These are phyloP conservation scores for Metahyphopichia silvanorum DNA, from an alignment of 805 yeast genomes.

Conservation along the genomic window DNA sequence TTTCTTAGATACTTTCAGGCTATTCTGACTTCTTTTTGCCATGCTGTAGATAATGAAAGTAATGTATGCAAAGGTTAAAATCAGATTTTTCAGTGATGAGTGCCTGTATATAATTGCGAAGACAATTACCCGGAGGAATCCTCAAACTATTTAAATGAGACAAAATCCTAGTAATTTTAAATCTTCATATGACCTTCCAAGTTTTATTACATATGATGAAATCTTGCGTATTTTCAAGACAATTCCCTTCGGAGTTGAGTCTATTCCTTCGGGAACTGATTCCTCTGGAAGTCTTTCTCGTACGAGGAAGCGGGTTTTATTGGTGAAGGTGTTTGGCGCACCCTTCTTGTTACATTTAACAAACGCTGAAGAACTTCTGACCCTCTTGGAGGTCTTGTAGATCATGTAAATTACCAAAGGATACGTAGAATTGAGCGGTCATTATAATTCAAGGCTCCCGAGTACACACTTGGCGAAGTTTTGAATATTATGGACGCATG, in stretches of 20 bases:
- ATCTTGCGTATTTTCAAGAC: conserved; percentile 51
- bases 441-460: too few species aligned
- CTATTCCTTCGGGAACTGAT: conserved; percentile 17
- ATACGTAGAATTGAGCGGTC: too few species aligned
- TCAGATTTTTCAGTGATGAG: conserved; percentile 7
- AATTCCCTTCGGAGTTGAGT: conserved; percentile 44
- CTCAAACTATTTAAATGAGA: conserved; percentile 17
- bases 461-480: too few species aligned
- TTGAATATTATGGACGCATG: too few species aligned
- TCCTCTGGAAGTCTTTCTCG: conserved; percentile 33
- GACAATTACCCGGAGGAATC: too few species aligned
- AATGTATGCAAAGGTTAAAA: background rate
- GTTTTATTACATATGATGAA: conserved; percentile 62
- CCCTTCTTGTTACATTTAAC: conserved; percentile 44
- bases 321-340: conserved; percentile 53
- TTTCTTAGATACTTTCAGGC: too few species aligned
- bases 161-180: conserved; percentile 10
- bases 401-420: too few species aligned
- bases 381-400: too few species aligned
- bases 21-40: conserved; percentile 2
- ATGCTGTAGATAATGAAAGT: background rate
- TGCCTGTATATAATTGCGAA: too few species aligned
- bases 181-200: conserved; percentile 58
- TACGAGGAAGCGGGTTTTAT: conserved; percentile 36
- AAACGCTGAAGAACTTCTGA: conserved; percentile 46